These are phyloP conservation scores for Fraxinus greggii DNA, from an alignment of 305 asterid species.

Conservation along the genomic window DNA sequence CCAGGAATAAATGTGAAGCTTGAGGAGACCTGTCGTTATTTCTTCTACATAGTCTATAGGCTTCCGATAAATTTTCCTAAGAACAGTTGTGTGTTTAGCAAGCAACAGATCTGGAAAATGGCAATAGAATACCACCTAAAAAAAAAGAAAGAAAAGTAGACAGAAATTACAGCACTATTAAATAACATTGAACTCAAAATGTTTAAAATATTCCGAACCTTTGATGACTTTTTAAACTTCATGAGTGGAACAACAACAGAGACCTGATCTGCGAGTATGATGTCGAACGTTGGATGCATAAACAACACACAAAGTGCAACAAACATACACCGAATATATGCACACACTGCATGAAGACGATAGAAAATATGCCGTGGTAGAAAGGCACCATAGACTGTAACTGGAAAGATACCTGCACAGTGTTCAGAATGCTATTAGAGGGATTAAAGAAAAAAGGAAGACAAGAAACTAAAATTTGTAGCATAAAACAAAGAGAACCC, in stretches of 20 bases:
- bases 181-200: conserved; percentile 1
- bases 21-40: conserved; percentile 68
- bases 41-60: conserved; percentile 86
- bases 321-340: conserved; percentile 80
- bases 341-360: conserved; percentile 84
- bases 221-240: conserved; percentile 68
- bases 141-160: neutral
- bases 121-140: conserved; percentile 85
- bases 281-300: conserved; percentile 67
- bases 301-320: conserved; percentile 76
- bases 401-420: conserved; percentile 67
- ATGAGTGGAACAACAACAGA: conserved; percentile 74
- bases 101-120: conserved; percentile 92
- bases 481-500: conserved; percentile 4
- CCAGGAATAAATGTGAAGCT: neutral
- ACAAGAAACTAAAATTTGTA: neutral
- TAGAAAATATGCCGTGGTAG: conserved; percentile 82
- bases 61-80: conserved; percentile 73
- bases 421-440: conserved; percentile 23
- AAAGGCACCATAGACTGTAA: conserved; percentile 76
- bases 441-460: neutral
- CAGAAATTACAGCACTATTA: conserved; percentile 12
- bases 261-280: conserved; percentile 81
- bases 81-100: conserved; percentile 76
- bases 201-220: conserved; percentile 44